Conservation (phyloP, 805 yeast species). For the Sugiyamaella marilandica region DNA sequence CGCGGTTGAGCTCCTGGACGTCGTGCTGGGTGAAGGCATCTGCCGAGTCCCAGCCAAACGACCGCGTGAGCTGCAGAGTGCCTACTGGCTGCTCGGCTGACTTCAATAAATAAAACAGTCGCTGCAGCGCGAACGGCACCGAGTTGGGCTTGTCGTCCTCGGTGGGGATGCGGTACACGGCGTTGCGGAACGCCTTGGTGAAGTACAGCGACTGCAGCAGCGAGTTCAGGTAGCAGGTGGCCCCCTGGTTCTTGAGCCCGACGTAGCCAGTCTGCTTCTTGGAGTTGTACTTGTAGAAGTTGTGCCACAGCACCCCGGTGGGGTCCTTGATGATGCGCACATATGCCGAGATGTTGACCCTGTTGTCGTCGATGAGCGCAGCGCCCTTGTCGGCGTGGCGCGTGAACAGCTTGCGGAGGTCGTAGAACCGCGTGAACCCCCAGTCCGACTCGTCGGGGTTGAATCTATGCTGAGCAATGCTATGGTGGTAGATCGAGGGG, state of each 20-base stretch:
- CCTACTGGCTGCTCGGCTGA: slow-evolving; percentile 72
- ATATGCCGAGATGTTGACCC: slow-evolving; percentile 67
- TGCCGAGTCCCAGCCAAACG: slow-evolving; percentile 95
- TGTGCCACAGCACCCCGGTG: slow-evolving; percentile 93
- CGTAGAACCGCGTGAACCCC: slow-evolving; percentile 86
- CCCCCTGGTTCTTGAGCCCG: slow-evolving; percentile 95
- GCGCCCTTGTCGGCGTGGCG: slow-evolving; percentile 36
- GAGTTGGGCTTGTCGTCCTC: slow-evolving; percentile 51
- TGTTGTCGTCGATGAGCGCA: slow-evolving; percentile 45
- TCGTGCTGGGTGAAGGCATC: slow-evolving; percentile 98
- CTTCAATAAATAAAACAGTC: slow-evolving; percentile 76
- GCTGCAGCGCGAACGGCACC: slow-evolving; percentile 81
- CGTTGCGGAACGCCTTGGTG: slow-evolving; percentile 73
- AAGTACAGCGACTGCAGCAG: slow-evolving; percentile 84
- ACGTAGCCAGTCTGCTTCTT: slow-evolving; percentile 84
- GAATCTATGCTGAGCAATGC: slow-evolving; percentile 75
- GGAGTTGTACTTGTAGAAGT: slow-evolving; percentile 72
- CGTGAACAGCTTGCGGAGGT: slow-evolving; percentile 42
- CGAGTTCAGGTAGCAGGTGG: slow-evolving; percentile 94
- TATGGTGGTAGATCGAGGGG: slow-evolving; percentile 54
- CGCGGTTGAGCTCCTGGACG: slow-evolving; percentile 92
- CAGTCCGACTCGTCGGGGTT: slow-evolving; percentile 77
- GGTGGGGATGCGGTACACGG: slow-evolving; percentile 89
- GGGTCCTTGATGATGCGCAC: slow-evolving; percentile 77
- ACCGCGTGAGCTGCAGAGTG: slow-evolving; percentile 78